Conservation (phyloP, 441 rosid species). For the Adansonia madagascariensis region DNA sequence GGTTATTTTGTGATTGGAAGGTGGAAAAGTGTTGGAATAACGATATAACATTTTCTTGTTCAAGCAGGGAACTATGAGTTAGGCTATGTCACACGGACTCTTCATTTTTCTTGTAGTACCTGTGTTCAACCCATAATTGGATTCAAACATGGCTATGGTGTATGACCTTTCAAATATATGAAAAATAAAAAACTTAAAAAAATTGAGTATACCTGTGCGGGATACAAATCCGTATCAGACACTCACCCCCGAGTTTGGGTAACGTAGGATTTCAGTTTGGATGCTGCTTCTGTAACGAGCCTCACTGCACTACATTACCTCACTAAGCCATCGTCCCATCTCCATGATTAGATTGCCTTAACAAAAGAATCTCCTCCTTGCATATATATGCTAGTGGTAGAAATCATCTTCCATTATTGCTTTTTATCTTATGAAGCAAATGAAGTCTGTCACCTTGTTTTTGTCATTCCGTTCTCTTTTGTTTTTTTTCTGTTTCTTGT, state of each 20-base stretch:
- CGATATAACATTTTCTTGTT: neutral
- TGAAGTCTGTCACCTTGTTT: conserved; percentile 21
- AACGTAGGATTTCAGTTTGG: neutral
- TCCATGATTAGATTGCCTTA: neutral
- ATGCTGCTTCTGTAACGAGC: neutral
- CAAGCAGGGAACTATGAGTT: neutral
- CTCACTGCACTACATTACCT: neutral
- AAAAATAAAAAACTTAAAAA: too few species aligned
- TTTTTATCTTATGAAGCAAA: conserved; percentile 1
- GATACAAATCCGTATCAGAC: too few species aligned
- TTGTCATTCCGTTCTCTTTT: neutral
- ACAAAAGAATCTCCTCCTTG: conserved; percentile 25
- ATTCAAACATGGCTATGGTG: too few species aligned
- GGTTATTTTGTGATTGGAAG: too few species aligned
- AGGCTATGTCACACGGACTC: too few species aligned
- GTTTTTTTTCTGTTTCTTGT: too few species aligned
- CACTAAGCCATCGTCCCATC: neutral
- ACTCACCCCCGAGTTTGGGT: too few species aligned
- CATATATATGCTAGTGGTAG: conserved; percentile 3
- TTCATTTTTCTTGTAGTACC: too few species aligned
- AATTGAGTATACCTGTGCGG: too few species aligned
- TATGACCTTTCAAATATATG: too few species aligned
- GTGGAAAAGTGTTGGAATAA: too few species aligned
- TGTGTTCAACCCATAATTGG: too few species aligned
- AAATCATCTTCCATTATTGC: conserved; percentile 32